These are phyloP conservation scores for Nitzschia inconspicua DNA, from an alignment of 108 stramenopile genomes.

Conservation along the genomic window DNA sequence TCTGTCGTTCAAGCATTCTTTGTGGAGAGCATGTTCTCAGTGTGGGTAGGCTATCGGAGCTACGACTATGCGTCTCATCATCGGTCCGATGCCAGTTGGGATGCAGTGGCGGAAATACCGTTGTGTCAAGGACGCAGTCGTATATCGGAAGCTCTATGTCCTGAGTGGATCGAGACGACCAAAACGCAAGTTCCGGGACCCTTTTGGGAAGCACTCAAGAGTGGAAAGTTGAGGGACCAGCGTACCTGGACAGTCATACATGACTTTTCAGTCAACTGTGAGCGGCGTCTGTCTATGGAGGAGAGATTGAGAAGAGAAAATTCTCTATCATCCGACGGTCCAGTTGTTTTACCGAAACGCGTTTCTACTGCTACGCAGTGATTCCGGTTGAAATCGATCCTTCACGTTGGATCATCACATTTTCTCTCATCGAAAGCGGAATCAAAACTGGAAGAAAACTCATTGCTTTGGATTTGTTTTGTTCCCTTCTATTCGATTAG, in stretches of 20 bases:
- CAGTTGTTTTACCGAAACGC: too few species aligned
- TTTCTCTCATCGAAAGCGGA: too few species aligned
- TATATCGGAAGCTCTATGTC: not conserved
- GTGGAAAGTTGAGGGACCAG: not conserved
- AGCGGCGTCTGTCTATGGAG: not conserved
- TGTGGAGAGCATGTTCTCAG: conserved; percentile 3
- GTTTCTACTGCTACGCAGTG: too few species aligned
- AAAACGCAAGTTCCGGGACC: not conserved
- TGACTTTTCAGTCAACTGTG: not conserved
- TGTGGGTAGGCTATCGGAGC: conserved; percentile 7
- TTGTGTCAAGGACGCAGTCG: not conserved
- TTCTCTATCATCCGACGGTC: too few species aligned
- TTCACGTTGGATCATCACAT: too few species aligned
- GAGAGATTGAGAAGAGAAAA: too few species aligned
- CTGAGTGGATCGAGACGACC: not conserved
- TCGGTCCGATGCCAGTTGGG: not conserved
- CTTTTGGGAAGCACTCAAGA: not conserved
- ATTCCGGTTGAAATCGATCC: too few species aligned
- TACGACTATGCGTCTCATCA: conserved; percentile 8
- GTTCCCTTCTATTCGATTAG: too few species aligned
- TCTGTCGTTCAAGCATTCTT: not conserved
- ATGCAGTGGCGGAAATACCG: not conserved
- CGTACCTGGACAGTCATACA: not conserved
- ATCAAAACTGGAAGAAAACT: too few species aligned
- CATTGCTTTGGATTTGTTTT: too few species aligned